Percentiles rank a stretch among this genome's conserved stretches.
These are phyloP conservation scores for Colletotrichum chlorophyti DNA, from an alignment of 2,329 filamentous ascomycete species.

Conservation along the genomic window DNA sequence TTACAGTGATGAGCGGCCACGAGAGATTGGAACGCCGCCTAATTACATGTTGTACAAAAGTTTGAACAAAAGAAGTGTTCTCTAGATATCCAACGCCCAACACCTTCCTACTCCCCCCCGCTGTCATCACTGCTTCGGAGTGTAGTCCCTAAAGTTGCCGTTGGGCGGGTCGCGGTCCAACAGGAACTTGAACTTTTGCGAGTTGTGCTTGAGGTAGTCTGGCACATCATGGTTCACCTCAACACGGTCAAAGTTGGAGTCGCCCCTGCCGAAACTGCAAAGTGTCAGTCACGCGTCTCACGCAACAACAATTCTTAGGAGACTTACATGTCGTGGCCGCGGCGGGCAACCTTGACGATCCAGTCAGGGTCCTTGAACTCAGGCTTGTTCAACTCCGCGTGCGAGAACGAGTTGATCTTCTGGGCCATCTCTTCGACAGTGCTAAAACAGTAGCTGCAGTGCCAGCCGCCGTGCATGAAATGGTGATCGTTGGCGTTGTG, in stretches of 20 bases:
- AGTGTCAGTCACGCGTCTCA: slow-evolving; percentile 18
- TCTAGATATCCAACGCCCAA: no score
- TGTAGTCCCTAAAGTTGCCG: slow-evolving; percentile 44
- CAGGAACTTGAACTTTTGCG: slow-evolving; percentile 42
- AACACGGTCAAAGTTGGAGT: slow-evolving; percentile 35
- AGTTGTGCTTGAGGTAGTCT: slow-evolving; percentile 42
- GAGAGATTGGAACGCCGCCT: no score
- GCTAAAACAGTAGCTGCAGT: slow-evolving; percentile 67
- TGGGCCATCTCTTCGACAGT: slow-evolving; percentile 61
- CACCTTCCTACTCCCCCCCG: no score
- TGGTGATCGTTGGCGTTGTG: slow-evolving; percentile 50
- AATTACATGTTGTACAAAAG: no score
- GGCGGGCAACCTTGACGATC: slow-evolving; percentile 48
- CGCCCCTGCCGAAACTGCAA: slow-evolving; percentile 31
- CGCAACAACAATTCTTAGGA: slow-evolving; percentile 38
- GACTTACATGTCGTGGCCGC: slow-evolving; percentile 50
- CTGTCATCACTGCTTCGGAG: no score
- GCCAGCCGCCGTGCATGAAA: slow-evolving; percentile 60
- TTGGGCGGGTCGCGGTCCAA: slow-evolving; percentile 45
- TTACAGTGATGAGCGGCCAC: no score
- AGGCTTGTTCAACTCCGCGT: slow-evolving; percentile 44
- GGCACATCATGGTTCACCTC: slow-evolving; percentile 51
- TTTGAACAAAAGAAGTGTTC: no score
- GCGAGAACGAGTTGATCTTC: slow-evolving; percentile 57
- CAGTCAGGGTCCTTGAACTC: slow-evolving; percentile 46